phyloP scores from a whole-genome alignment of 179 eudicot genomes.

The Kewa caespitosa region DNA sequence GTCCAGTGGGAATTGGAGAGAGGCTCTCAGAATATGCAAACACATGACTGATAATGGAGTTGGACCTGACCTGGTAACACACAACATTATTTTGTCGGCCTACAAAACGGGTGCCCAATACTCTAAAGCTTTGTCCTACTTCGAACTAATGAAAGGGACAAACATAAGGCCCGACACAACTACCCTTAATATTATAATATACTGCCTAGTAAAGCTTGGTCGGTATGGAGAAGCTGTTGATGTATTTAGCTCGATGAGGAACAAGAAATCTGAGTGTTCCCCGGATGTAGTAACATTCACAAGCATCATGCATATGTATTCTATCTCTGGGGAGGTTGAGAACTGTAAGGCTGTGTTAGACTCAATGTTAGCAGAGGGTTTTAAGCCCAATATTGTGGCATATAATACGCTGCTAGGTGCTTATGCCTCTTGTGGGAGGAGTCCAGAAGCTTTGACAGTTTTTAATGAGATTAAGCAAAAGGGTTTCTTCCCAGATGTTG shows the following conservation, averaged over 20 bases:
- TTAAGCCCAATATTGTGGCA: slow-evolving; percentile 74
- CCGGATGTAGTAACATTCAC: slow-evolving; percentile 92
- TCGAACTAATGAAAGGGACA: slow-evolving; percentile 90
- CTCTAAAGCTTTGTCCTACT: slow-evolving; percentile 85
- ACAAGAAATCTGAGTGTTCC: slow-evolving; percentile 55
- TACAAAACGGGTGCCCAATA: slow-evolving; percentile 84
- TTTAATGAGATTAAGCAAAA: slow-evolving; percentile 60
- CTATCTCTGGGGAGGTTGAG: slow-evolving; percentile 73
- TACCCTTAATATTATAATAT: slow-evolving; percentile 73
- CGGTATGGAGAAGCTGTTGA: slow-evolving; percentile 63
- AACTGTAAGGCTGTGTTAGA: slow-evolving; percentile 76
- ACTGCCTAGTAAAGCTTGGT: slow-evolving; percentile 76
- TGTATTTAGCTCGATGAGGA: slow-evolving; percentile 81
- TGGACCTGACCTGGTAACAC: slow-evolving; percentile 96
- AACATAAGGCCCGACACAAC: slow-evolving; percentile 76
- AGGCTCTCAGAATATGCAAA: slow-evolving; percentile 85
- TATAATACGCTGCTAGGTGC: slow-evolving; percentile 84
- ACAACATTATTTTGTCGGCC: slow-evolving; percentile 87
- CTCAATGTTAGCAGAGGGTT: slow-evolving; percentile 77
- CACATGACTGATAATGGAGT: slow-evolving; percentile 96
- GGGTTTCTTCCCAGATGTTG: slow-evolving; percentile 75
- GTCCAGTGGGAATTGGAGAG: slow-evolving; percentile 95
- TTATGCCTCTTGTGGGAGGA: slow-evolving; percentile 81
- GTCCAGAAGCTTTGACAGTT: slow-evolving; percentile 56
- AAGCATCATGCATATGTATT: slow-evolving; percentile 91